Percentiles rank a stretch among this genome's conserved stretches.
phyloP scores from a whole-genome alignment of 1,139 yeast genomes.

The Pichia sp. region DNA sequence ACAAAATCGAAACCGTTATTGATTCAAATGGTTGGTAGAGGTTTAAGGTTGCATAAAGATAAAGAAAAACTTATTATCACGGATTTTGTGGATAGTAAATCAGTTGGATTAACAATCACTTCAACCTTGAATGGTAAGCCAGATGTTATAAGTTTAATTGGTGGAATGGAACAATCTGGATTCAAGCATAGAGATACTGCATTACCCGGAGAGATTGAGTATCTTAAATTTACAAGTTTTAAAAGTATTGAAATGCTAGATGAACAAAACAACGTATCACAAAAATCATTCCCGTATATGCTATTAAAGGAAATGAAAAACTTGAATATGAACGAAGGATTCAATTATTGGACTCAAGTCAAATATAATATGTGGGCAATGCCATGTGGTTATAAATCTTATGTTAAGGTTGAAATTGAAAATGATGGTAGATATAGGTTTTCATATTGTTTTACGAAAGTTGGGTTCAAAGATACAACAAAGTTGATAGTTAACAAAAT shows the following conservation, averaged over 20 bases:
- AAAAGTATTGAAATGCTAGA: conserved; percentile 23
- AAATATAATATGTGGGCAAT: conserved; percentile 12
- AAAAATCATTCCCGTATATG: neutral
- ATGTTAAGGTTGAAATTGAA: conserved; percentile 4
- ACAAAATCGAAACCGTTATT: conserved; percentile 67
- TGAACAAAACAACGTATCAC: conserved; percentile 23
- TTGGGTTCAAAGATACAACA: neutral
- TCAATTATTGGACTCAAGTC: conserved; percentile 6
- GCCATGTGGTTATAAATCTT: conserved; percentile 5
- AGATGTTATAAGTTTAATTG: conserved; percentile 12
- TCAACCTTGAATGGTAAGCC: conserved; percentile 53
- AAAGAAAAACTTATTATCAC: conserved; percentile 68
- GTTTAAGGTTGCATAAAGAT: conserved; percentile 56
- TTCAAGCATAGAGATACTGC: conserved; percentile 6
- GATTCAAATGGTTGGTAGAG: conserved; percentile 90
- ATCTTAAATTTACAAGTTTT: conserved; percentile 23
- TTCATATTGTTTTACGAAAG: conserved; percentile 1
- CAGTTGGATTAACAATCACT: conserved; percentile 51
- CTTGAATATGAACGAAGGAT: neutral
- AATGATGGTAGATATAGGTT: conserved; percentile 8
- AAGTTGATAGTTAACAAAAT: neutral
- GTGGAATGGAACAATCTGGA: conserved; percentile 2
- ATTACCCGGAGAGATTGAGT: conserved; percentile 21
- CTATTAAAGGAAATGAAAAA: conserved; percentile 5
- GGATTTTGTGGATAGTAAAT: conserved; percentile 64